A percentile compares a stretch with the other conserved stretches of the same genome.
Conservation (phyloP, 768 basidiomycete genomes). For the Phylloporus sp. region DNA sequence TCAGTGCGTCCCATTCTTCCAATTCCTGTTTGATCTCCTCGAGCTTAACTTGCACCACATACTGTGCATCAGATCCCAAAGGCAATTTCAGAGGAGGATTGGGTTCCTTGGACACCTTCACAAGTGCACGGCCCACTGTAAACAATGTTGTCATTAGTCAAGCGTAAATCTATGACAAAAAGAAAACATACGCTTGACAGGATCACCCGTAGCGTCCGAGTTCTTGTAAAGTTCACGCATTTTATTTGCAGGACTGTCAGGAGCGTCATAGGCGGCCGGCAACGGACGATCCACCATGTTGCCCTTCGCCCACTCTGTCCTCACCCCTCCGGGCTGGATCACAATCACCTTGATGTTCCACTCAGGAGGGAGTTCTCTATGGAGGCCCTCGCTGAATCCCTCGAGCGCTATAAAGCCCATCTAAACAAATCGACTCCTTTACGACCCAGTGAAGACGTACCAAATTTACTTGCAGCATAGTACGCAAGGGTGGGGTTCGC, state of each 20-base stretch:
- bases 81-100: conserved; percentile 22
- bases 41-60: conserved; percentile 12
- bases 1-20: conserved; percentile 12
- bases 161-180: background rate
- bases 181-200: background rate
- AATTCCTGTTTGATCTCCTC: conserved; percentile 14
- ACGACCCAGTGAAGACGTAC: conserved; percentile 1
- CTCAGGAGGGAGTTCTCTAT: conserved; percentile 21
- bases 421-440: conserved; percentile 13
- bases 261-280: conserved; percentile 12
- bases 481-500: conserved; percentile 15
- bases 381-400: conserved; percentile 23
- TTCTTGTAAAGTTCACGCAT: conserved; percentile 8
- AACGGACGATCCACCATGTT: conserved; percentile 14
- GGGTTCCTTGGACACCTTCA: conserved; percentile 14
- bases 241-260: conserved; percentile 15
- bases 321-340: conserved; percentile 19
- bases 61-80: conserved; percentile 18
- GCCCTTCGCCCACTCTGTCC: conserved; percentile 19
- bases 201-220: background rate
- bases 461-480: conserved; percentile 23
- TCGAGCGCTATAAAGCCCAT: conserved; percentile 16
- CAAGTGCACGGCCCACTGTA: conserved; percentile 16
- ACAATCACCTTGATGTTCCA: conserved; percentile 27
- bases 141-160: background rate